Percentiles rank a stretch among this genome's conserved stretches.
phyloP scores from a whole-genome alignment of 208 protist genomes.

The Tetramitus jugosus region DNA sequence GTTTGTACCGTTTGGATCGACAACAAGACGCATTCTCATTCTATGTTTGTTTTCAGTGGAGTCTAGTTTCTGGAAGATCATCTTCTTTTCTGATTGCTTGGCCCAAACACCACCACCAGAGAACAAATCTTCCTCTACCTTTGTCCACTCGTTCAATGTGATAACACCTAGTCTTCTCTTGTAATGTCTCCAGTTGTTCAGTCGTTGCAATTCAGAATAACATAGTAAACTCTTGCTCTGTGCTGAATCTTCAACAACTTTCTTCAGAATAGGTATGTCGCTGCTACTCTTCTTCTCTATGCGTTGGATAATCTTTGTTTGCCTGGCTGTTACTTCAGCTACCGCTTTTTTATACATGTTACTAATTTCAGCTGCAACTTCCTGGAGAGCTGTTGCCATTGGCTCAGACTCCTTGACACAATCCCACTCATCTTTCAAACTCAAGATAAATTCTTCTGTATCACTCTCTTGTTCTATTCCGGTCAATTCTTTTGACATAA shows the following conservation, averaged over 20 bases:
- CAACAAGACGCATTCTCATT: not conserved
- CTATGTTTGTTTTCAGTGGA: not conserved
- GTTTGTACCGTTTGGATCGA: not conserved
- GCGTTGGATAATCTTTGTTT: not conserved
- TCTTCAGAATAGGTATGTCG: not conserved
- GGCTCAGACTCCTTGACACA: not conserved
- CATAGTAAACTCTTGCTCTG: not conserved
- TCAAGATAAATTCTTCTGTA: not conserved
- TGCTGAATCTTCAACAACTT: not conserved
- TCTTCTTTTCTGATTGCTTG: not conserved
- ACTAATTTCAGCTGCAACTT: not conserved
- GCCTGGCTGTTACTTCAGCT: too few species aligned
- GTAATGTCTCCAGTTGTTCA: not conserved
- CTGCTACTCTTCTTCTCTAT: not conserved
- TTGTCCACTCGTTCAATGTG: not conserved
- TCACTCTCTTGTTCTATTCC: not conserved
- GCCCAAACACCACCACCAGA: not conserved
- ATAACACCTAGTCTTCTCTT: not conserved
- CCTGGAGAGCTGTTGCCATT: not conserved
- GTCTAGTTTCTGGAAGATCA: not conserved
- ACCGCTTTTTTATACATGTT: not conserved
- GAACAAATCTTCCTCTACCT: not conserved
- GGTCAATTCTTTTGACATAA: not conserved
- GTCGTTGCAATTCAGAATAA: slow-evolving; percentile 1
- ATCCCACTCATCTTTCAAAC: not conserved